These are phyloP conservation scores for Pseudogymnoascus sp. DNA, from an alignment of 2,329 filamentous ascomycete species.

Conservation along the genomic window DNA sequence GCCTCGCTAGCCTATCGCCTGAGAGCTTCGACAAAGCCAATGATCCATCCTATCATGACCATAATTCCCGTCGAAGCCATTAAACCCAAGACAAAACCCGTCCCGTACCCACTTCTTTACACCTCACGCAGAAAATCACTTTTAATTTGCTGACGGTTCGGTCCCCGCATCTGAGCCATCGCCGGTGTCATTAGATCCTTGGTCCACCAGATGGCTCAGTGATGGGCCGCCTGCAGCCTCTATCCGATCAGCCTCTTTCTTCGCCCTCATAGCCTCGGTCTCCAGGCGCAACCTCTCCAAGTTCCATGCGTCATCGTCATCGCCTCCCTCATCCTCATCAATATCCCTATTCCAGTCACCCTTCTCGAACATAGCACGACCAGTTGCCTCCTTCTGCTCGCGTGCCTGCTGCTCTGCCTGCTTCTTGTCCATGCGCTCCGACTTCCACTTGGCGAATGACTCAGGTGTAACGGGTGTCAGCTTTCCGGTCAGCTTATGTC, in stretches of 20 bases:
- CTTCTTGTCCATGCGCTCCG: constrained; percentile 90
- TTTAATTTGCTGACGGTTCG: background rate
- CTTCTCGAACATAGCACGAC: constrained; percentile 90
- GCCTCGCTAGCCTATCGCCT: constrained; percentile 3
- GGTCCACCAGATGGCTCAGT: background rate
- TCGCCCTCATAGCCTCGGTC: constrained; percentile 67
- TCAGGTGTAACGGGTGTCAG: constrained; percentile 92
- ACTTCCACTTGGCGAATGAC: constrained; percentile 94
- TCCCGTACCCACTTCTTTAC: constrained; percentile 5
- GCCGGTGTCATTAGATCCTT: constrained; percentile 11
- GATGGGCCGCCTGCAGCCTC: constrained; percentile 14
- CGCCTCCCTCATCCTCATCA: constrained; percentile 41
- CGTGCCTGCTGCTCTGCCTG: constrained; percentile 84
- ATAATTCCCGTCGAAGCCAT: background rate
- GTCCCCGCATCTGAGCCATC: constrained; percentile 10
- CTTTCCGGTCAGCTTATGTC: constrained; percentile 86
- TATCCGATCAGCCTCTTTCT: constrained; percentile 70
- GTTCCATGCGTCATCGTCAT: constrained; percentile 57
- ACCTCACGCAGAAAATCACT: background rate
- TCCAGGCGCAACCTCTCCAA: constrained; percentile 74
- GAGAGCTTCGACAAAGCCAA: constrained; percentile 1
- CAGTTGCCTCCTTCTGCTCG: constrained; percentile 90
- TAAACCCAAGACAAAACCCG: constrained; percentile 7
- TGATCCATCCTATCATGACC: constrained; percentile 4
- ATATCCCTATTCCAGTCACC: constrained; percentile 77